Evolutionary conservation across 495 filamentous ascomycete species (phyloP), one percentile per base, ranked within the genome.

Genomic region (Neurospora terricola): DNA sequence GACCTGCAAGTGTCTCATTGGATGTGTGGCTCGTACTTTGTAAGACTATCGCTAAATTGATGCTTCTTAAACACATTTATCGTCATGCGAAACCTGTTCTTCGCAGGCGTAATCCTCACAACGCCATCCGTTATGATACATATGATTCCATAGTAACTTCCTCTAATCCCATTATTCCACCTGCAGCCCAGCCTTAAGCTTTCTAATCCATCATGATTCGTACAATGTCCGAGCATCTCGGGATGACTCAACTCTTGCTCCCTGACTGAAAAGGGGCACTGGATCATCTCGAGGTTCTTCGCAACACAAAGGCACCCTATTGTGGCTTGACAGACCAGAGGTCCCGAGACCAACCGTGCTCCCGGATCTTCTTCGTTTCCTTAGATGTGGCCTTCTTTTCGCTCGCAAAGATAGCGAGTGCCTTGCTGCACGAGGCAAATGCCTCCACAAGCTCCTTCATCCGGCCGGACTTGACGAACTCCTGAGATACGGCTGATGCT

Each of bases 401-500:
- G 72, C 84, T 88, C 43, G 87, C 87, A 72, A 87, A 85, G 16
- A 90, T 84, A 4, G 96, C 86, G 78, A 97, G 89, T 16, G 88
- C 89, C 80, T 91, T 91, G 81, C 92, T 92, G 70, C 88, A 88
- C 71, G 87, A 79, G 0, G 93, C 93, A 77, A 97, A 88, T 30
- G 86, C 86, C 75, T 92, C 89, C 30, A 96, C 86, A 10, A 97
- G 84, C 85, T 96, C 92, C 73, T 87, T 85, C 91, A 96, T 92
- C 38, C 92, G 87, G 10, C 87, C 85, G 12, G 88, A 84, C 66
- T 86, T 84, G 39, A 90, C 79, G 75, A 97, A 92, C 75, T 88
- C 87, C 38, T 85, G 82, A 34, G 89, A 88, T 38, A 97, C 78
- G 70, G 91, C 88, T 43, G 89, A 87, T 70, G 89, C 88, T 76